A percentile compares a stretch with the other conserved stretches of the same genome.
Evolutionary conservation across 1,284 basidiomycete species (phyloP).

Genomic region (Violaceomyces palustris): DNA sequence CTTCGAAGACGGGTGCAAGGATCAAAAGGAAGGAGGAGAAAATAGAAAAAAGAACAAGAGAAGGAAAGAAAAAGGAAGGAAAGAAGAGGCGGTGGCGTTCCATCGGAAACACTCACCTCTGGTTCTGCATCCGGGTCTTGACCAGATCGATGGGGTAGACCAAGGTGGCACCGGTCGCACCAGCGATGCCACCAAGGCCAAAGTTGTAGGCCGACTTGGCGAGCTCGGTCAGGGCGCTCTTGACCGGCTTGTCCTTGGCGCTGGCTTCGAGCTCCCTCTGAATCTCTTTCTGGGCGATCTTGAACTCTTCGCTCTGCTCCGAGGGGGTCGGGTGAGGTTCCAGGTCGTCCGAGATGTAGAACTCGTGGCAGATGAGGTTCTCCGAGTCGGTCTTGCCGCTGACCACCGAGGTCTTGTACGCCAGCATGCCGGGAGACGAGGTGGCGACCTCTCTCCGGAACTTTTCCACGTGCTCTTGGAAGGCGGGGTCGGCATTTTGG

Average conservation of each 20-base stretch:
- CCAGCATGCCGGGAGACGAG: slow-evolving; percentile 43
- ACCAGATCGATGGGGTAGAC: slow-evolving; percentile 92
- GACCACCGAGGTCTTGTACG: slow-evolving; percentile 42
- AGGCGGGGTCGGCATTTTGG: slow-evolving; percentile 37
- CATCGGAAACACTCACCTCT: no score
- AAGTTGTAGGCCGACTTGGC: slow-evolving; percentile 70
- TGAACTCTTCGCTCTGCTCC: slow-evolving; percentile 7
- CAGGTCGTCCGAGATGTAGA: slow-evolving; percentile 44
- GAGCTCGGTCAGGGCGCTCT: slow-evolving; percentile 17
- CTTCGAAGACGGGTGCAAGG: no score
- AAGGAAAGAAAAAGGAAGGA: background rate
- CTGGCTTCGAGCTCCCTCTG: slow-evolving; percentile 9
- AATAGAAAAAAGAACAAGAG: no score
- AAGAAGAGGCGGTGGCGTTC: background rate
- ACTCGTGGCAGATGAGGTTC: slow-evolving; percentile 45
- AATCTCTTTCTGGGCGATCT: slow-evolving; percentile 14
- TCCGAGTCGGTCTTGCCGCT: slow-evolving; percentile 30
- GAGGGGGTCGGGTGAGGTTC: slow-evolving; percentile 34
- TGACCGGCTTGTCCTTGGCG: slow-evolving; percentile 17
- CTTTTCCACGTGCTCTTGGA: slow-evolving; percentile 35
- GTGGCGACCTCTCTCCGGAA: slow-evolving; percentile 40
- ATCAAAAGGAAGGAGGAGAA: no score
- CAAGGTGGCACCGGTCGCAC: slow-evolving; percentile 80
- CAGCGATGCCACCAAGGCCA: slow-evolving; percentile 82
- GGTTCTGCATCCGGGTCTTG: slow-evolving; percentile 88